A percentile compares a stretch with the other conserved stretches of the same genome.
Evolutionary conservation across 139 green algal genomes (phyloP).

Genomic region (Zygnema circumcarinatum): DNA sequence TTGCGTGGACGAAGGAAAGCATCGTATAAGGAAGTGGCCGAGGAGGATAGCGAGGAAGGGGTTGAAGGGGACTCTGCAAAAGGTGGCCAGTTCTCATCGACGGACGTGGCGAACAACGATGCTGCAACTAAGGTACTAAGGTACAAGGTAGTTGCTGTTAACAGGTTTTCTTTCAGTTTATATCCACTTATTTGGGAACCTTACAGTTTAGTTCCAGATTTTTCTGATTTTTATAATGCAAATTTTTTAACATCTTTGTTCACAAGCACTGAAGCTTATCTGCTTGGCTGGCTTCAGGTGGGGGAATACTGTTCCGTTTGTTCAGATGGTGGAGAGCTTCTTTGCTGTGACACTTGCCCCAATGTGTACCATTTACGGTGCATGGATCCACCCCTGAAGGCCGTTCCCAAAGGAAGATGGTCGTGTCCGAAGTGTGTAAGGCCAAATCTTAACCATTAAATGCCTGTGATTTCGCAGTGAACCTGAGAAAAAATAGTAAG

Average conservation of each 20-base stretch:
- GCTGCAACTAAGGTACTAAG: background rate
- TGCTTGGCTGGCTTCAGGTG: background rate
- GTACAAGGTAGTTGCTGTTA: background rate
- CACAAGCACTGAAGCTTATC: background rate
- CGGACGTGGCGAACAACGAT: background rate
- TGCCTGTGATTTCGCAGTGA: background rate
- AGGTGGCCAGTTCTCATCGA: background rate
- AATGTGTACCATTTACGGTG: slow-evolving; percentile 50
- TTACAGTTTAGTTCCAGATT: background rate
- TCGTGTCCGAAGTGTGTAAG: slow-evolving; percentile 24
- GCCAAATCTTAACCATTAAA: background rate
- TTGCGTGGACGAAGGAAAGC: background rate
- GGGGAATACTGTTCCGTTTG: slow-evolving; percentile 11
- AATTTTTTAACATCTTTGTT: background rate
- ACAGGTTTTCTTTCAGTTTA: background rate
- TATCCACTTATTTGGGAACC: background rate
- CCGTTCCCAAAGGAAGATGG: slow-evolving; percentile 24
- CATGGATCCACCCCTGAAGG: slow-evolving; percentile 47
- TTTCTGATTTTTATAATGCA: background rate
- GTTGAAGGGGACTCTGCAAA: no score
- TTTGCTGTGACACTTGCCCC: slow-evolving; percentile 47
- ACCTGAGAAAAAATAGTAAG: background rate
- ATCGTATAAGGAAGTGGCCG: background rate
- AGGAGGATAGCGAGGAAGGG: background rate
- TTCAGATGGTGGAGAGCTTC: slow-evolving; percentile 25